Evolutionary conservation across 2,329 filamentous ascomycete species (phyloP), one percentile per base, ranked within the genome.

Genomic region (Colletotrichum melonis): DNA sequence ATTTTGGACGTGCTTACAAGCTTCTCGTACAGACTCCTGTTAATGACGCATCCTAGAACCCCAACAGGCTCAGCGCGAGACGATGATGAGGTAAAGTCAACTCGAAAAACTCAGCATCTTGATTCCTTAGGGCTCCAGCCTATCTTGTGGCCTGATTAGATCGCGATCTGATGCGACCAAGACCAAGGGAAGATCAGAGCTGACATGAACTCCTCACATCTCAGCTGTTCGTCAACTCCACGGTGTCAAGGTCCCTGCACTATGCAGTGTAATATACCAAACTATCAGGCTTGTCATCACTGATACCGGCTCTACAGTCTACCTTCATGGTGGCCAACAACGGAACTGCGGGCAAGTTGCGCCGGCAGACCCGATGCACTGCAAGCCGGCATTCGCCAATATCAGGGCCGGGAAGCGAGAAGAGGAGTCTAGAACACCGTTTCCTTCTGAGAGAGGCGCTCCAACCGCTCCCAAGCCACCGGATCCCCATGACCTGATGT

Each of bases 341-440:
- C 71, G 71, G 71, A 73, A 73, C 71, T 62, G 67, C 71, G 71
- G 71, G 67, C 67, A 69, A 70, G 67, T 70, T 66, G 35, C 71
- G 71, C 71, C 71, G 71, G 71, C 71, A 73, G 71, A 73, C 60
- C 60, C 67, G 71, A 62, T 38, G 59, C 63, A 19, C 60, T 70
- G 56, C 71, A 73, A 56, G 71, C 67, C 71, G 67, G 71, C 71
- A 73, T 73, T 73, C 67, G 70, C 58, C 67, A 70, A 64, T 49
- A 22, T 32, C 57, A 24, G 57, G 57, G 60, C 67, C 71, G 70
- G 65, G 56, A 65, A 64, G 56, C 46, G 55, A 73, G 49, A 55
- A 26, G 65, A 65, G 35, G 67, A 62, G 70, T 67, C 70, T 73
- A 73, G 71, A 73, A 70, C 71, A 49, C 62, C 67, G 46, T 62